These are phyloP conservation scores for Filobasidium floriforme DNA, from an alignment of 768 basidiomycete species.

Conservation along the genomic window DNA sequence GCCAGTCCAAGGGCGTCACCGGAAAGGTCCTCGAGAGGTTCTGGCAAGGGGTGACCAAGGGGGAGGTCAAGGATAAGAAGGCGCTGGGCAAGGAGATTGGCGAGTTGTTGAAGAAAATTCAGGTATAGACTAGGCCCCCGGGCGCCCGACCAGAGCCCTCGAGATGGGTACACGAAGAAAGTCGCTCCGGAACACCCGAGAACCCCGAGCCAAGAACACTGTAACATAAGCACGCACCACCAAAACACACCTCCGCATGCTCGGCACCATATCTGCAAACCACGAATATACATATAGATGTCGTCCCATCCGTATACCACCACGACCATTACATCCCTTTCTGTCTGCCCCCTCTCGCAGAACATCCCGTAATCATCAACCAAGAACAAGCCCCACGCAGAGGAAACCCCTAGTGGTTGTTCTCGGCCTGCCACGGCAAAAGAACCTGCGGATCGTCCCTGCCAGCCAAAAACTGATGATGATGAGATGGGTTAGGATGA, in stretches of 20 bases:
- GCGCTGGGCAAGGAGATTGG: conserved; percentile 36
- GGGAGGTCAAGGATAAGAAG: conserved; percentile 39
- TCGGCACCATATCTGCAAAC: too few species aligned
- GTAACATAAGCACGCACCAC: too few species aligned
- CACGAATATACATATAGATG: too few species aligned
- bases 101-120: conserved; percentile 35
- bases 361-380: neutral
- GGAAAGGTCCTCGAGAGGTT: conserved; percentile 37
- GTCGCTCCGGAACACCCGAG: too few species aligned
- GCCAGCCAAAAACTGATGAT: conserved; percentile 36
- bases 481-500: neutral
- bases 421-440: conserved; percentile 1
- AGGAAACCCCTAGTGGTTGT: neutral
- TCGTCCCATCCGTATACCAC: too few species aligned
- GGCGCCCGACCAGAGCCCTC: too few species aligned
- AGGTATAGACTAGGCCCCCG: conserved; percentile 1
- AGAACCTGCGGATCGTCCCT: conserved; percentile 35
- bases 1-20: conserved; percentile 30
- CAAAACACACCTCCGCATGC: too few species aligned
- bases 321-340: too few species aligned
- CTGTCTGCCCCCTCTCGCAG: too few species aligned
- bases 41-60: conserved; percentile 38
- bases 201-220: too few species aligned
- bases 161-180: too few species aligned
- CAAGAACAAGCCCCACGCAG: neutral